Conservation (phyloP, 768 basidiomycete species). For the Mycena crocata region DNA sequence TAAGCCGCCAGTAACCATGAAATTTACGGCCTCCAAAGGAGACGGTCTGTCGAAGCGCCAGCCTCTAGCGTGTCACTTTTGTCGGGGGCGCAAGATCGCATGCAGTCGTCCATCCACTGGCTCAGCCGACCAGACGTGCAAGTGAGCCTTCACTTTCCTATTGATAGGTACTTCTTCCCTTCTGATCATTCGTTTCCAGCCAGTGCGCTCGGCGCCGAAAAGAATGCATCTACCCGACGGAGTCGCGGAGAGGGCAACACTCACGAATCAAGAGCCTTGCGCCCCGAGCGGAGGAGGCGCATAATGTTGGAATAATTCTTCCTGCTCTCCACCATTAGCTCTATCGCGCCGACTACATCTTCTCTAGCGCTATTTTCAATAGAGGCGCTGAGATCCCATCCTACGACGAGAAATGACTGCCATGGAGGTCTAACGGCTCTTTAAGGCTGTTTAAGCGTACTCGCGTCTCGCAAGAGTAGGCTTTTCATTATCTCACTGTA, state of each 20-base stretch:
- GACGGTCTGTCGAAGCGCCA: conserved; percentile 16
- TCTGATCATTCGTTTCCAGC: background rate
- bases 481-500: too few species aligned
- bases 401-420: too few species aligned
- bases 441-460: too few species aligned
- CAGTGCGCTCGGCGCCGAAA: conserved; percentile 5
- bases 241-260: conserved; percentile 19
- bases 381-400: too few species aligned
- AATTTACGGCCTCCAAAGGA: conserved; percentile 6
- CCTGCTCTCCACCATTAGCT: background rate
- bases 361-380: too few species aligned
- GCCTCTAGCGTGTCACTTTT: conserved; percentile 16
- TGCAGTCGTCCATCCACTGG: background rate
- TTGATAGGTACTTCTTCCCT: too few species aligned
- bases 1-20: background rate
- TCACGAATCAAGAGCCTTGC: conserved; percentile 25
- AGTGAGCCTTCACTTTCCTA: background rate
- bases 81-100: conserved; percentile 17
- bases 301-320: background rate
- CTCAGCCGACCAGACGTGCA: background rate
- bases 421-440: too few species aligned
- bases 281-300: background rate
- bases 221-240: conserved; percentile 9
- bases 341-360: too few species aligned
- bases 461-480: too few species aligned